Conservation (phyloP, 257 asterid genomes). For the Solanum lycopersicoides region DNA sequence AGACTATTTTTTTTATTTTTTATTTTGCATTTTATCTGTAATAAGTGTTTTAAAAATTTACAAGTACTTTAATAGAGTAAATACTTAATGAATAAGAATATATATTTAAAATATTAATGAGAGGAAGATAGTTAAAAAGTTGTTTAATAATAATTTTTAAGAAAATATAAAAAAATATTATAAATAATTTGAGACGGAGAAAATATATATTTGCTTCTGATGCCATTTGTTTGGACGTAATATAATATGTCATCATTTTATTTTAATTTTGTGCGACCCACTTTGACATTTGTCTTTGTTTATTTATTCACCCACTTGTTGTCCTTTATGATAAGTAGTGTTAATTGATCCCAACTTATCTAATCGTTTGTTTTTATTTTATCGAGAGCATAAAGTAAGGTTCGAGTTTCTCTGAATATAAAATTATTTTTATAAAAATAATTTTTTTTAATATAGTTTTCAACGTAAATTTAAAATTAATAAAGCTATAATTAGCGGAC, state of each 20-base stretch:
- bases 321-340: not conserved
- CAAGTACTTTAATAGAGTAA: not conserved
- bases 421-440: too few relatives aligned
- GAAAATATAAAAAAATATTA: not conserved
- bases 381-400: too few relatives aligned
- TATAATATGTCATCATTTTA: not conserved
- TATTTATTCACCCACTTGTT: too few relatives aligned
- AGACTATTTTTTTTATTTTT: rapidly evolving
- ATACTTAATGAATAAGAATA: too few relatives aligned
- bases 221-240: not conserved
- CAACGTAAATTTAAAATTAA: too few relatives aligned
- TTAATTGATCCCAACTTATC: not conserved
- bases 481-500: rapidly evolving
- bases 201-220: not conserved
- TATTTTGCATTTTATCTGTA: too few relatives aligned
- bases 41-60: too few relatives aligned
- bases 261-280: not conserved
- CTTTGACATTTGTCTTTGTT: not conserved
- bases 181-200: not conserved
- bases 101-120: too few relatives aligned
- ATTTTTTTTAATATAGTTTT: too few relatives aligned
- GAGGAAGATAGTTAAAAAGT: too few relatives aligned
- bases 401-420: too few relatives aligned
- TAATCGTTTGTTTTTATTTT: not conserved
- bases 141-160: too few relatives aligned